phyloP scores from a whole-genome alignment of 495 filamentous ascomycete species.

The Podospora bellae-mahoneyi region DNA sequence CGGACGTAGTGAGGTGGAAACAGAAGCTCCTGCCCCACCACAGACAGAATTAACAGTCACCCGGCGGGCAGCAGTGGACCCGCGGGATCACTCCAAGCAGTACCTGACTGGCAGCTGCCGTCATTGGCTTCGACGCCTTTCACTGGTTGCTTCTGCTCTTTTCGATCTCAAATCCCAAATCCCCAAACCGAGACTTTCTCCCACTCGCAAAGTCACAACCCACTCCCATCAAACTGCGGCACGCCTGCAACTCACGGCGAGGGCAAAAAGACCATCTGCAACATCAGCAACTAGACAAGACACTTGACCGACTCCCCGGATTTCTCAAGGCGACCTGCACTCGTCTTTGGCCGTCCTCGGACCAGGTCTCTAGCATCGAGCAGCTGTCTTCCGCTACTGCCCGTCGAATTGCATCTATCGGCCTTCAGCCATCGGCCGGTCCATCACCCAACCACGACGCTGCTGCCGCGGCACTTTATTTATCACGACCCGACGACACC shows the following conservation, averaged over 20 bases:
- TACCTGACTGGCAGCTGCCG: conserved; percentile 35
- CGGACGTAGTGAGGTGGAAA: neutral
- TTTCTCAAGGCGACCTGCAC: conserved; percentile 36
- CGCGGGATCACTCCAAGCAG: neutral
- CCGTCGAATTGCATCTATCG: conserved; percentile 9
- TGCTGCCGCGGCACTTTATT: conserved; percentile 6
- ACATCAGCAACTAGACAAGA: conserved; percentile 14
- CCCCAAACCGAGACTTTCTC: neutral
- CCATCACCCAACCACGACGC: conserved; percentile 3
- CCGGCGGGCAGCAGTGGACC: too few relatives aligned
- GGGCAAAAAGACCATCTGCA: conserved; percentile 7
- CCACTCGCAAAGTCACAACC: too few relatives aligned
- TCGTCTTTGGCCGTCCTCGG: conserved; percentile 30
- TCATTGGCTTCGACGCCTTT: conserved; percentile 29
- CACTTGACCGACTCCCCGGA: conserved; percentile 16
- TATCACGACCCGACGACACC: conserved; percentile 5
- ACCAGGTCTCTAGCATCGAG: conserved; percentile 8
- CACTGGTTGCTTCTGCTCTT: conserved; percentile 16
- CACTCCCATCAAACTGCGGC: neutral
- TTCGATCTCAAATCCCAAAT: conserved; percentile 13
- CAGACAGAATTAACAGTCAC: neutral
- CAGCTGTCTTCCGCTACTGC: neutral
- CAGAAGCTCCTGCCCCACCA: conserved; percentile 17
- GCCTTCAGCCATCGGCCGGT: neutral
- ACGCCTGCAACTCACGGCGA: neutral